Conservation (phyloP, 805 yeast species). For the Nakazawaea sp. region DNA sequence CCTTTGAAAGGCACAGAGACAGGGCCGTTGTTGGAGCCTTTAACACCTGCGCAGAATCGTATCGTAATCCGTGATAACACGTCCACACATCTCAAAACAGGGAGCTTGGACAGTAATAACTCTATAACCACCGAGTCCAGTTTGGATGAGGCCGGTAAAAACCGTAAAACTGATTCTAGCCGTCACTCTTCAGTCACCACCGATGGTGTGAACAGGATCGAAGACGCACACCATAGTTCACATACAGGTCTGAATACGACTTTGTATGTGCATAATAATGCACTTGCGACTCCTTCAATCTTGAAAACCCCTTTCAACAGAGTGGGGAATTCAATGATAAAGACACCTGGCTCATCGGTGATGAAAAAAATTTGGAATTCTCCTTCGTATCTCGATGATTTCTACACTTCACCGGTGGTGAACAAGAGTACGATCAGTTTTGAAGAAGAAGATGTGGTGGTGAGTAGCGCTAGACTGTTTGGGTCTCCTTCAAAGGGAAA, state of each 20-base stretch:
- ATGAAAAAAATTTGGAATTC: constrained; percentile 55
- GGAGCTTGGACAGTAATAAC: neutral
- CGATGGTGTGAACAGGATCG: neutral
- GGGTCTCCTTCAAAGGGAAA: constrained; percentile 8
- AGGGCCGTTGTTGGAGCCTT: constrained; percentile 61
- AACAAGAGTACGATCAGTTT: constrained; percentile 1
- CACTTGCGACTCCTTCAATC: constrained; percentile 15
- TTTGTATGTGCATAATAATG: constrained; percentile 1
- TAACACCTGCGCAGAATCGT: constrained; percentile 38
- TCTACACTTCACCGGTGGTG: constrained; percentile 43
- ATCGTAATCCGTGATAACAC: neutral
- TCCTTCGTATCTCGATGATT: constrained; percentile 61
- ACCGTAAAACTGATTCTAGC: neutral
- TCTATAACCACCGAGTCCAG: neutral
- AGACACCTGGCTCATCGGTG: constrained; percentile 24
- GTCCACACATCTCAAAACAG: neutral
- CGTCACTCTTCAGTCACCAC: neutral
- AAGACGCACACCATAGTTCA: neutral
- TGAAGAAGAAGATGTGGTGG: constrained; percentile 10
- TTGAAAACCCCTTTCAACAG: constrained; percentile 22
- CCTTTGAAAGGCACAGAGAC: constrained; percentile 53
- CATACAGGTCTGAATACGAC: neutral
- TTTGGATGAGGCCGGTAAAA: neutral
- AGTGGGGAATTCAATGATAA: constrained; percentile 15
- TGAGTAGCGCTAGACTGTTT: constrained; percentile 5